phyloP scores from a whole-genome alignment of 2,329 filamentous ascomycete species.

The Berkeleyomyces basicola region DNA sequence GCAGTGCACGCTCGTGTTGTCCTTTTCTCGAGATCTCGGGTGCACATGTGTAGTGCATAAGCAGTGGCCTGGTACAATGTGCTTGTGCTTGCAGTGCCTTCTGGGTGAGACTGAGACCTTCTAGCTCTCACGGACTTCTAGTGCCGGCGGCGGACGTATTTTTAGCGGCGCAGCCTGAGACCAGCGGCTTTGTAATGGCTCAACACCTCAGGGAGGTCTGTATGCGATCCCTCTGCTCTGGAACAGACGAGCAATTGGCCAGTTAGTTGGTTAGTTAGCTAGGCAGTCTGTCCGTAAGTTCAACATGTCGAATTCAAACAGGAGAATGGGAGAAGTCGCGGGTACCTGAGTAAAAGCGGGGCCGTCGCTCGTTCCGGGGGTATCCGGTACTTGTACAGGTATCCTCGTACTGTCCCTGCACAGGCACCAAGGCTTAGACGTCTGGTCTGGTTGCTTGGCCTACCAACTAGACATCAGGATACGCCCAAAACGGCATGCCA shows the following conservation, averaged over 20 bases:
- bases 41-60: too few species aligned
- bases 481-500: background rate
- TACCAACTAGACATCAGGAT: background rate
- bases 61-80: too few species aligned
- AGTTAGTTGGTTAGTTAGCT: too few species aligned
- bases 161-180: too few species aligned
- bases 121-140: too few species aligned
- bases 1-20: background rate
- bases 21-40: background rate
- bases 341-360: background rate
- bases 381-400: background rate
- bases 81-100: too few species aligned
- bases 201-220: too few species aligned
- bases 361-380: background rate
- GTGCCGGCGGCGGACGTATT: too few species aligned
- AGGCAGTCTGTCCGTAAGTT: background rate
- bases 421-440: background rate
- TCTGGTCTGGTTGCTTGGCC: background rate
- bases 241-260: too few species aligned
- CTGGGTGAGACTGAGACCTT: too few species aligned
- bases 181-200: too few species aligned
- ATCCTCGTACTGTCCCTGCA: background rate
- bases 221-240: too few species aligned
- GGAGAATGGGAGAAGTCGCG: background rate
- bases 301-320: background rate